These are phyloP conservation scores for Trichocomaceae sp. DNA, from an alignment of 2,329 filamentous ascomycete genomes.

Conservation along the genomic window DNA sequence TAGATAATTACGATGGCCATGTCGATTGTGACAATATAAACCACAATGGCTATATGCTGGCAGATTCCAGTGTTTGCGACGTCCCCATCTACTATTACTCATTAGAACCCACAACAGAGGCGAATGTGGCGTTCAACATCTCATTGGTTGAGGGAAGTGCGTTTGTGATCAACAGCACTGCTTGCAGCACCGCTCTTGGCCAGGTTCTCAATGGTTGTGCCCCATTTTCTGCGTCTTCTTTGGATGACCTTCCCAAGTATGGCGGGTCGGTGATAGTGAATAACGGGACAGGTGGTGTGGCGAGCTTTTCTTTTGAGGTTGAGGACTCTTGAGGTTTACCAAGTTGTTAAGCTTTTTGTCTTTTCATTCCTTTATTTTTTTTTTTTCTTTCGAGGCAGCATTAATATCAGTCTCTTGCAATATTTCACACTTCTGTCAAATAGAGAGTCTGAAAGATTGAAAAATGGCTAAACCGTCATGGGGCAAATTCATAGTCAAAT, in stretches of 20 bases:
- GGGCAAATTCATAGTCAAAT: too few relatives aligned
- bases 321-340: neutral
- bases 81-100: neutral
- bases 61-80: neutral
- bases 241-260: neutral
- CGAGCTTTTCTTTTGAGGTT: neutral
- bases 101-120: neutral
- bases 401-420: too few relatives aligned
- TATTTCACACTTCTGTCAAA: too few relatives aligned
- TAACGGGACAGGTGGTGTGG: neutral
- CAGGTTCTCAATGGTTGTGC: neutral
- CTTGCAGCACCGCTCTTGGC: neutral
- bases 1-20: neutral
- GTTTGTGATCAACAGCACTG: constrained; percentile 1
- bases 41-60: neutral
- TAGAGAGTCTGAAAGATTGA: too few relatives aligned
- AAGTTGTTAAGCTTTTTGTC: too few relatives aligned
- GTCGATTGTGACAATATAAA: neutral
- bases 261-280: neutral
- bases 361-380: too few relatives aligned
- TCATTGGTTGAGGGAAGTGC: neutral
- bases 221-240: neutral
- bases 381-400: too few relatives aligned
- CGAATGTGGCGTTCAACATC: neutral
- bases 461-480: too few relatives aligned